phyloP scores from a whole-genome alignment of 352 stramenopile genomes.

The Phytopythium kandeliae region DNA sequence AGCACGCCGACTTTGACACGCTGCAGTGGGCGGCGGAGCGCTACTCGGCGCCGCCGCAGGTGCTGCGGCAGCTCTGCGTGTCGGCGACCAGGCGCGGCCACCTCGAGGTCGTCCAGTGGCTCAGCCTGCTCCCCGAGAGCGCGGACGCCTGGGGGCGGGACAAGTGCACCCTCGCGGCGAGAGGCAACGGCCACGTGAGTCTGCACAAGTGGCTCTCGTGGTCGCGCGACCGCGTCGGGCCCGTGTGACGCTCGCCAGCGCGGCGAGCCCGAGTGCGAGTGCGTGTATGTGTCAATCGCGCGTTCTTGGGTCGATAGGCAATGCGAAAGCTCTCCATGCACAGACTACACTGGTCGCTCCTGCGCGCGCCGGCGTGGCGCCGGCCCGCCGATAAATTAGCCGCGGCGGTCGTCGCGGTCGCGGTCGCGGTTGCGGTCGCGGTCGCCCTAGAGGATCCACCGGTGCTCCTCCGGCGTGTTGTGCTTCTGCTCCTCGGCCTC shows the following conservation, averaged over 20 bases:
- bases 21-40: no score
- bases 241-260: no score
- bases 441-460: constrained; percentile 7
- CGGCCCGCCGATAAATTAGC: background rate
- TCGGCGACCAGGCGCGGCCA: no score
- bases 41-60: no score
- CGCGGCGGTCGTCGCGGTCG: no score
- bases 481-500: constrained; percentile 5
- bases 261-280: no score
- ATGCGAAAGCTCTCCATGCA: no score
- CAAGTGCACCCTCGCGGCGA: background rate
- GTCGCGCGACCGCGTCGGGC: background rate
- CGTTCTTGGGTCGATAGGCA: no score
- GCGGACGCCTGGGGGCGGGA: background rate
- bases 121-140: no score
- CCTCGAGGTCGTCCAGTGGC: background rate
- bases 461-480: background rate
- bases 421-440: background rate
- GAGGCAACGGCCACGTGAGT: background rate
- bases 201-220: background rate
- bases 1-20: no score
- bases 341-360: background rate
- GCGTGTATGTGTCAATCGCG: no score
- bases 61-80: no score
- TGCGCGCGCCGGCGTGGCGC: background rate